phyloP scores from a whole-genome alignment of 2,329 filamentous ascomycete species.

The Thielaviopsis populi region DNA sequence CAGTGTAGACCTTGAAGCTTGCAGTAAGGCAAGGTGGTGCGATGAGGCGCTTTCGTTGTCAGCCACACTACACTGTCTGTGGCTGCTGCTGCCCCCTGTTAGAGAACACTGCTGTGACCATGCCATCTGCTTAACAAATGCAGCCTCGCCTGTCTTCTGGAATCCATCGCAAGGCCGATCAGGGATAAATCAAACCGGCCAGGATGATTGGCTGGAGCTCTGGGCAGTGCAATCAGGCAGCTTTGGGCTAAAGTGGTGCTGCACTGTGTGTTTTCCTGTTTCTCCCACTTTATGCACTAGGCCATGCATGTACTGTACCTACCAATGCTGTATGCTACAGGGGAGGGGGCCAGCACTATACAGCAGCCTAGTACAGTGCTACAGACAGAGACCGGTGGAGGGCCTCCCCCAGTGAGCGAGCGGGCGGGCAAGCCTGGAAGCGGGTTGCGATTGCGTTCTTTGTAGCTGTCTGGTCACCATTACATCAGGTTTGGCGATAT shows the following conservation, averaged over 20 bases:
- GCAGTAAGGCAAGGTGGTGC: no score
- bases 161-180: neutral
- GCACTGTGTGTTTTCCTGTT: neutral
- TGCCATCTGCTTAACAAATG: neutral
- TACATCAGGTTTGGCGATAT: neutral
- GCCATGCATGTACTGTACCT: no score
- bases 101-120: neutral
- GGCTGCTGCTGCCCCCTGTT: neutral
- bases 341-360: neutral
- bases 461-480: neutral
- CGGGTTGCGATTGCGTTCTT: neutral
- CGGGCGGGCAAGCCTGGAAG: no score
- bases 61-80: neutral
- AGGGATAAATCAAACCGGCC: neutral
- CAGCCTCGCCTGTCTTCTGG: neutral
- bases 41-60: neutral
- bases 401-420: no score
- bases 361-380: neutral
- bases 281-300: neutral
- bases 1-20: no score
- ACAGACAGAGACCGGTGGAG: no score
- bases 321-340: neutral
- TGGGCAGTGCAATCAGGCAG: constrained; percentile 5
- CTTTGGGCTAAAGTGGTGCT: constrained; percentile 3
- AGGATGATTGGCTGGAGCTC: neutral